Percentiles rank a stretch among this genome's conserved stretches.
Evolutionary conservation across 768 basidiomycete species (phyloP).

Genomic region (Russula dissimulans): DNA sequence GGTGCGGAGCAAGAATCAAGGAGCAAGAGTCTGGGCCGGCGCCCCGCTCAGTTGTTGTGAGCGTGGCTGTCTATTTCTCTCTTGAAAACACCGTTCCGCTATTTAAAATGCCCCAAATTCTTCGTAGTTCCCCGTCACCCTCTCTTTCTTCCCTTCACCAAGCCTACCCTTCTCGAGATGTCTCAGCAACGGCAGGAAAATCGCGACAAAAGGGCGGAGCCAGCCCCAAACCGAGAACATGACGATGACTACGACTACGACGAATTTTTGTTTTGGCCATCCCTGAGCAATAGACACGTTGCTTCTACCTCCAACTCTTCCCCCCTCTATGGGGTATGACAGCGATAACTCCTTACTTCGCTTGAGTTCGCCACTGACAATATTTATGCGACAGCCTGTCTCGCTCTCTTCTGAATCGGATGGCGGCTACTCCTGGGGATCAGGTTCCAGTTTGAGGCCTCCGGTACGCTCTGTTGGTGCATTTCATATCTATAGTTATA

Average conservation of each 20-base stretch:
- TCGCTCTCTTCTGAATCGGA: background rate
- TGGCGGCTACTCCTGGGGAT: background rate
- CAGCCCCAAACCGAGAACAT: background rate
- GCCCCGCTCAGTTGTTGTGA: background rate
- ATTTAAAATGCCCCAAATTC: conserved; percentile 7
- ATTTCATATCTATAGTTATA: background rate
- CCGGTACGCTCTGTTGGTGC: background rate
- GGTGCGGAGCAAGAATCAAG: background rate
- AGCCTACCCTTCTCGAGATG: background rate
- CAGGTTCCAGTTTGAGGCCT: background rate
- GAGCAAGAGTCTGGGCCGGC: background rate
- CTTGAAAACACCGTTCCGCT: conserved; percentile 8
- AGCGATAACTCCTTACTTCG: background rate
- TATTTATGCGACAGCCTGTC: background rate
- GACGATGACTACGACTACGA: conserved; percentile 10
- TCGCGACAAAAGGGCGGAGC: background rate
- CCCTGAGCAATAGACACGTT: background rate
- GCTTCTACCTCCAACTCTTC: background rate
- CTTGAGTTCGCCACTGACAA: background rate
- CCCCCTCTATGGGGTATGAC: conserved; percentile 6
- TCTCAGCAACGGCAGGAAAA: background rate
- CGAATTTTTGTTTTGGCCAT: conserved; percentile 3
- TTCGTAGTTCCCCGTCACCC: background rate
- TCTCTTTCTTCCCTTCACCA: background rate
- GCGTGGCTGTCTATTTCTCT: conserved; percentile 1